Conservation (phyloP, 1,284 basidiomycete genomes). For the Ceratobasidium sp. region DNA sequence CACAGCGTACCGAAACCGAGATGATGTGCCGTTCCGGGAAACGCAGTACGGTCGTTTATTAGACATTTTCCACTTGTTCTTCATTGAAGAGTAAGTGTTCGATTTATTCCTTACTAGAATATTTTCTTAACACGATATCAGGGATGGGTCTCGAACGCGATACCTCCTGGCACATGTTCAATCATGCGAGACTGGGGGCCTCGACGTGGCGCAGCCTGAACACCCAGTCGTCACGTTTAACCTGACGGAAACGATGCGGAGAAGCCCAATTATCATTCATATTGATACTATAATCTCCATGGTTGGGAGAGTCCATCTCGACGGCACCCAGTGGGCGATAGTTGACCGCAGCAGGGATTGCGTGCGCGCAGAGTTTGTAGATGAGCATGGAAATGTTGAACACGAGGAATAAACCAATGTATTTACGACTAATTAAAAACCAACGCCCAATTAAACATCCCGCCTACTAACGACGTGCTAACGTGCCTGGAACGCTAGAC, state of each 20-base stretch:
- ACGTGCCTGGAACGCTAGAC: too few species aligned
- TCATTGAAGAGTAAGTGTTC: neutral
- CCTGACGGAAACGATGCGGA: neutral
- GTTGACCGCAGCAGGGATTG: neutral
- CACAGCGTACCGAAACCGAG: neutral
- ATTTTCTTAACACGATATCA: too few species aligned
- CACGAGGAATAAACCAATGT: too few species aligned
- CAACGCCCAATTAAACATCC: too few species aligned
- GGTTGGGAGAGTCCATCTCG: neutral
- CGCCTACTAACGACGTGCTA: too few species aligned
- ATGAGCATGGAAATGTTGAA: neutral
- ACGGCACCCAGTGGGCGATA: neutral
- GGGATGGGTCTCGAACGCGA: too few species aligned
- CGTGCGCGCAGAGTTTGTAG: neutral
- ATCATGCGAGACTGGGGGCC: neutral
- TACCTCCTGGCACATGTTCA: neutral
- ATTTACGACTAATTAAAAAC: too few species aligned
- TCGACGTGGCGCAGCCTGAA: neutral
- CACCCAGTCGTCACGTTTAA: neutral
- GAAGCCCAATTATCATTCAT: neutral
- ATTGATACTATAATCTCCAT: neutral
- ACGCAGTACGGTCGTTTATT: constrained; percentile 4
- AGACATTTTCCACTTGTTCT: constrained; percentile 9
- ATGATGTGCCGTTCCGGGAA: neutral
- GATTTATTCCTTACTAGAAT: neutral